phyloP scores from a whole-genome alignment of 192 early-diverging fungal genomes.

The Coemansia sp. region DNA sequence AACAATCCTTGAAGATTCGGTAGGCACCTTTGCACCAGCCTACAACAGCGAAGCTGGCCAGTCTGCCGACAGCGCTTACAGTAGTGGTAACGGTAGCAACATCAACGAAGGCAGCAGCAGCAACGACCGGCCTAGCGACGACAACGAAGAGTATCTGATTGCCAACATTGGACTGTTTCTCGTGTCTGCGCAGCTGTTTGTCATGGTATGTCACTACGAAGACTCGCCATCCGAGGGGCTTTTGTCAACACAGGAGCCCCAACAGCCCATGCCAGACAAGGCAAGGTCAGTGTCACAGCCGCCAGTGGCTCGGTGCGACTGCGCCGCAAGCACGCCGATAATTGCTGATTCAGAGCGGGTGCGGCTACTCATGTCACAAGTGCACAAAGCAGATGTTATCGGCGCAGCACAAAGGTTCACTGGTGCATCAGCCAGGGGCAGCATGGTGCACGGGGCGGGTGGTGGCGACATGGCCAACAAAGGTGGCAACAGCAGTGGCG shows the following conservation, averaged over 20 bases:
- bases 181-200: conserved; percentile 40
- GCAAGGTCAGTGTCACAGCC: conserved; percentile 11
- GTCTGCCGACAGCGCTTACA: background rate
- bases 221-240: conserved; percentile 14
- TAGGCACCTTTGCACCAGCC: conserved; percentile 16
- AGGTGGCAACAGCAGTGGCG: conserved; percentile 7
- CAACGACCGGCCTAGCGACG: background rate
- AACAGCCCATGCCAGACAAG: background rate
- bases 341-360: conserved; percentile 32
- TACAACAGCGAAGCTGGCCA: background rate
- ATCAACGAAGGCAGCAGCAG: conserved; percentile 2
- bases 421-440: background rate
- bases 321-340: conserved; percentile 28
- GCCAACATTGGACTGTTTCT: conserved; percentile 52
- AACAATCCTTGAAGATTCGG: conserved; percentile 51
- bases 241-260: conserved; percentile 1
- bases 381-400: conserved; percentile 35
- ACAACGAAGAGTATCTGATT: conserved; percentile 40
- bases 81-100: conserved; percentile 6
- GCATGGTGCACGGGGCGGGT: background rate
- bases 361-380: conserved; percentile 34
- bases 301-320: conserved; percentile 28
- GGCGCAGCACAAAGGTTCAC: background rate
- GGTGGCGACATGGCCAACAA: conserved; percentile 2
- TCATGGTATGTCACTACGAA: conserved; percentile 54